phyloP scores from a whole-genome alignment of 805 yeast genomes.

The Ogataea nakhonphanomensis region DNA sequence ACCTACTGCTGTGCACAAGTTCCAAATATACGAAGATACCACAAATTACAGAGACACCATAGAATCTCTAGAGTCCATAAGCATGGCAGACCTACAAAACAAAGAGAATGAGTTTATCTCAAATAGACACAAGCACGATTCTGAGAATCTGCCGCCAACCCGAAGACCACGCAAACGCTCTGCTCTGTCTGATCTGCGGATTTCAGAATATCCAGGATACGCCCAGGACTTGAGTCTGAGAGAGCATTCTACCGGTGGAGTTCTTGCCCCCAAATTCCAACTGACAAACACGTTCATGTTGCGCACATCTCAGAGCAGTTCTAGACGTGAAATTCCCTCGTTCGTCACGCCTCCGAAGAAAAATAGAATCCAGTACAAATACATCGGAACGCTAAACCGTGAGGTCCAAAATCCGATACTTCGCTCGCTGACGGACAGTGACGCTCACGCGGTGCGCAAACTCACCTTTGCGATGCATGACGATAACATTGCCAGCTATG shows the following conservation, averaged over 20 bases:
- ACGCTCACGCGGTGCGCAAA: conserved; percentile 3
- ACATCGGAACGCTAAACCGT: conserved; percentile 13
- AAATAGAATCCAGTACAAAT: conserved; percentile 16
- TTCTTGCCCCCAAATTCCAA: conserved; percentile 20
- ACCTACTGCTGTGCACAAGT: conserved; percentile 1
- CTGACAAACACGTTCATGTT: conserved; percentile 20
- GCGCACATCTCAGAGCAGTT: conserved; percentile 2
- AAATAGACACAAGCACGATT: background rate
- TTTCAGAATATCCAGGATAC: conserved; percentile 20
- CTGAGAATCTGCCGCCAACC: background rate
- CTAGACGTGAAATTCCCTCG: conserved; percentile 16
- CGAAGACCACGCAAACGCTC: conserved; percentile 4
- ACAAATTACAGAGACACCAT: conserved; percentile 12
- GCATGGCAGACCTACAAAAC: conserved; percentile 8
- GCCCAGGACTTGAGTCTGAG: conserved; percentile 7
- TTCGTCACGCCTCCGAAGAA: conserved; percentile 24
- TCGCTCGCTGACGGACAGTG: conserved; percentile 5
- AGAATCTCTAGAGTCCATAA: conserved; percentile 6
- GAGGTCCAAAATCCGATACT: background rate
- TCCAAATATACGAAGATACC: conserved; percentile 21
- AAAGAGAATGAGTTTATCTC: conserved; percentile 15
- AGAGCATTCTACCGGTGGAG: conserved; percentile 6
- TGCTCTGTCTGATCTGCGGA: conserved; percentile 17
- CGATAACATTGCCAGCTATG: conserved; percentile 10
- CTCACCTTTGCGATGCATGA: conserved; percentile 16